Percentiles rank a stretch among this genome's conserved stretches.
Evolutionary conservation across 306 rosid species (phyloP).

Genomic region (Macrotyloma uniflorum): DNA sequence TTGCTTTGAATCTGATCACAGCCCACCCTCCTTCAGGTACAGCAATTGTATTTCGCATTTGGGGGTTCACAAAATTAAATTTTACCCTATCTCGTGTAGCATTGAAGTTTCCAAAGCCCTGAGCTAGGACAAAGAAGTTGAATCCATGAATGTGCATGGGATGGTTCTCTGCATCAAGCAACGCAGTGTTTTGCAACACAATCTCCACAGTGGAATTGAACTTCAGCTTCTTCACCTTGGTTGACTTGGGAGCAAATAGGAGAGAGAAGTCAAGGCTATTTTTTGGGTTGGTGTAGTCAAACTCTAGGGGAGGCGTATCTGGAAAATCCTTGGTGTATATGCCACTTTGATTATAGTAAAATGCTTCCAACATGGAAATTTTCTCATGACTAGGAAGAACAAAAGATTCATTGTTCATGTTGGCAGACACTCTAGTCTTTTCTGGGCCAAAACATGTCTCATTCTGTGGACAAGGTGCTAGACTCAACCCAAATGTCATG

Average conservation of each 20-base stretch:
- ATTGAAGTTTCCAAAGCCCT: constrained; percentile 47
- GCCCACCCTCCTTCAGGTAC: constrained; percentile 66
- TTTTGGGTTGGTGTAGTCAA: constrained; percentile 46
- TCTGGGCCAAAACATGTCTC: neutral
- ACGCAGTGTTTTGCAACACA: constrained; percentile 32
- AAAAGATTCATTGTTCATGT: constrained; percentile 76
- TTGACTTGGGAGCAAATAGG: constrained; percentile 50
- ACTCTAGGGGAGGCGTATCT: constrained; percentile 36
- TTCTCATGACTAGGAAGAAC: constrained; percentile 30
- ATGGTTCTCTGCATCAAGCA: neutral
- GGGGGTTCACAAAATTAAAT: constrained; percentile 55
- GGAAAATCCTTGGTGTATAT: constrained; percentile 61
- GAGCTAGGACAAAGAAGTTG: constrained; percentile 34
- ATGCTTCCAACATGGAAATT: constrained; percentile 55
- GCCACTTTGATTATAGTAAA: constrained; percentile 27
- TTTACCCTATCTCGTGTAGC: neutral
- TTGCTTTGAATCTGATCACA: constrained; percentile 51
- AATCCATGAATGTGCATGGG: constrained; percentile 29
- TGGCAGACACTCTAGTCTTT: constrained; percentile 36
- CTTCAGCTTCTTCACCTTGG: constrained; percentile 57
- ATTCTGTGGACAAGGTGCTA: constrained; percentile 31
- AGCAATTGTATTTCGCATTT: constrained; percentile 52
- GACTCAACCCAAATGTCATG: constrained; percentile 44
- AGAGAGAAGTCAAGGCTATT: neutral
- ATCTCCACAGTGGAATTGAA: constrained; percentile 59